phyloP scores from a whole-genome alignment of 169 alveolate genomes.

The Eimeria zaria region DNA sequence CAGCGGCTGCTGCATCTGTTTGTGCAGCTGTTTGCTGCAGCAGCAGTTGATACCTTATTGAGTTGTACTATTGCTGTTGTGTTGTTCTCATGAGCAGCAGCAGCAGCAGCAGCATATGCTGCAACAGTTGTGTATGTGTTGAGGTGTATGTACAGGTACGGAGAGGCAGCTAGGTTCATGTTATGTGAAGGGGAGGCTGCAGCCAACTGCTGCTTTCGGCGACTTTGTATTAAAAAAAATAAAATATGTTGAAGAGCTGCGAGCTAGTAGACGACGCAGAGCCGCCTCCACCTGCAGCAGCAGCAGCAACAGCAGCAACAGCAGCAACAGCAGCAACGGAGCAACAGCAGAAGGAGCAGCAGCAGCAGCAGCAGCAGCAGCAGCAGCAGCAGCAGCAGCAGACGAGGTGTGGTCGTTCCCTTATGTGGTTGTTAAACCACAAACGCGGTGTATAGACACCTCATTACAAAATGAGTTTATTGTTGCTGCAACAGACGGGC shows the following conservation, averaged over 20 bases:
- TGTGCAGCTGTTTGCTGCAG: neutral
- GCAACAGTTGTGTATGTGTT: neutral
- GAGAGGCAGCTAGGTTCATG: slow-evolving; percentile 60
- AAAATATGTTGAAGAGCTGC: slow-evolving; percentile 81
- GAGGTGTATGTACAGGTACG: slow-evolving; percentile 23
- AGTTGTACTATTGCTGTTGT: neutral
- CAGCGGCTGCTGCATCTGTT: neutral
- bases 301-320: neutral
- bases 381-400: neutral
- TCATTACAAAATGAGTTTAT: slow-evolving; percentile 85
- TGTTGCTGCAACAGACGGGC: slow-evolving; percentile 89
- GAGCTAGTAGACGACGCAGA: slow-evolving; percentile 47
- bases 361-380: slow-evolving; percentile 31
- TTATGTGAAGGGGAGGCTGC: slow-evolving; percentile 91
- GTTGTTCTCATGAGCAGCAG: too few relatives aligned
- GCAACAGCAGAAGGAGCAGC: neutral
- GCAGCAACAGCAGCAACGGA: neutral
- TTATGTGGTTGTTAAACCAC: slow-evolving; percentile 87
- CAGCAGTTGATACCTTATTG: neutral
- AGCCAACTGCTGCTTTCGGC: slow-evolving; percentile 90
- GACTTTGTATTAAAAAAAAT: slow-evolving; percentile 87
- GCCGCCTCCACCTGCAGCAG: slow-evolving; percentile 73
- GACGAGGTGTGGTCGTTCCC: slow-evolving; percentile 86
- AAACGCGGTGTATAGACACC: slow-evolving; percentile 65
- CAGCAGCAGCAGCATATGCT: too few relatives aligned